phyloP scores from a whole-genome alignment of 2,329 filamentous ascomycete genomes.

The Chrysosphaeria jannelii region DNA sequence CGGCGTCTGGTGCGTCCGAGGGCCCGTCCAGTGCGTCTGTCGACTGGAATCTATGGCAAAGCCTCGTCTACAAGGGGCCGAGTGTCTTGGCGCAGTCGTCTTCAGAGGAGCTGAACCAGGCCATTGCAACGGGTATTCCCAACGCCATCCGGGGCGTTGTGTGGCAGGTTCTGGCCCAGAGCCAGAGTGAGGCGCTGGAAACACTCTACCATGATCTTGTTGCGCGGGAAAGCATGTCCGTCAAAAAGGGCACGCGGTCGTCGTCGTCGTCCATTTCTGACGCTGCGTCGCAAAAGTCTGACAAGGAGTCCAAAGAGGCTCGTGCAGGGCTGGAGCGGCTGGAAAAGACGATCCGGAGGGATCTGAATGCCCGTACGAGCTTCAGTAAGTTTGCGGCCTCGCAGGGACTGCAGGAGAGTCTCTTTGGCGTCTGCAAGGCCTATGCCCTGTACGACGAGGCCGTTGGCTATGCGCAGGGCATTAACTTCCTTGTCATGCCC shows the following conservation, averaged over 20 bases:
- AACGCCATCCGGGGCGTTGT: slow-evolving; percentile 91
- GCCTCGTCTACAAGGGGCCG: slow-evolving; percentile 80
- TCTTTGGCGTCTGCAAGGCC: slow-evolving; percentile 90
- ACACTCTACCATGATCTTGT: slow-evolving; percentile 59
- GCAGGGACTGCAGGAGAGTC: slow-evolving; percentile 67
- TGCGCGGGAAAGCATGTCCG: slow-evolving; percentile 25
- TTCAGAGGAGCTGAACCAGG: slow-evolving; percentile 62
- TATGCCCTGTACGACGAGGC: slow-evolving; percentile 86
- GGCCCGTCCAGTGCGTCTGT: slow-evolving; percentile 42
- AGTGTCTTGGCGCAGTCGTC: slow-evolving; percentile 67
- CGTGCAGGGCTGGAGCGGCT: slow-evolving; percentile 43
- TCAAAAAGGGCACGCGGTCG: slow-evolving; percentile 35
- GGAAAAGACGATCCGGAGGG: slow-evolving; percentile 73
- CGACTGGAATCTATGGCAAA: slow-evolving; percentile 98
- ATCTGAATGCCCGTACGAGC: slow-evolving; percentile 74
- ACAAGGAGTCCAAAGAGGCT: slow-evolving; percentile 56
- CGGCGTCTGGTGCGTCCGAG: slow-evolving; percentile 50
- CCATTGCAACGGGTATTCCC: slow-evolving; percentile 80
- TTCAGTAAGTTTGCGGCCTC: slow-evolving; percentile 89
- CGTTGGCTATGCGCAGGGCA: slow-evolving; percentile 91
- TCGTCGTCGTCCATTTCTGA: slow-evolving; percentile 44
- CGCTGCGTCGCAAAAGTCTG: slow-evolving; percentile 25
- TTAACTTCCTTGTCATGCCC: slow-evolving; percentile 97
- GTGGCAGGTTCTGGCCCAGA: slow-evolving; percentile 90
- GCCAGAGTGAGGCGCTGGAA: slow-evolving; percentile 78